Evolutionary conservation across 768 basidiomycete species (phyloP).

Genomic region (Lactarius akahatsu): DNA sequence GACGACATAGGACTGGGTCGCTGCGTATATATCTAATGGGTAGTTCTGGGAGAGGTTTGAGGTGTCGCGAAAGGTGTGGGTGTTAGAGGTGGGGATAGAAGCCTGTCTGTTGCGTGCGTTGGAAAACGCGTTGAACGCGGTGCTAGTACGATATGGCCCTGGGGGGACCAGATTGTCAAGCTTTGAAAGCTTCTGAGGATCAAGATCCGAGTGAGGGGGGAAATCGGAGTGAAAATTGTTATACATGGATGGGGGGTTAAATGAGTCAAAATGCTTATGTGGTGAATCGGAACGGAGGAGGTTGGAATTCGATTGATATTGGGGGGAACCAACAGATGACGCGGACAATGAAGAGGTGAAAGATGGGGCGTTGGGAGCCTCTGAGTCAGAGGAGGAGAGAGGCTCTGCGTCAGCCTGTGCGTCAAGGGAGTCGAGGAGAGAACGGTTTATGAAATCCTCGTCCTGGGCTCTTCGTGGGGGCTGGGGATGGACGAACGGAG

Average conservation of each 20-base stretch:
- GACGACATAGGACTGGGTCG: slow-evolving; percentile 27
- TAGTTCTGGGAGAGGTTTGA: slow-evolving; percentile 30
- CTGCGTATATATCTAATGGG: slow-evolving; percentile 28
- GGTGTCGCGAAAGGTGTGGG: slow-evolving; percentile 31
- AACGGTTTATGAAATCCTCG: slow-evolving; percentile 87
- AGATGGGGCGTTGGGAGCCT: slow-evolving; percentile 42
- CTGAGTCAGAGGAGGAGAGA: slow-evolving; percentile 51
- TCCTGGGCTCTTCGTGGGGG: slow-evolving; percentile 39
- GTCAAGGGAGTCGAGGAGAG: slow-evolving; percentile 78
- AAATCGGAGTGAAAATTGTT: slow-evolving; percentile 32
- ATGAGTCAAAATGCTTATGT: slow-evolving; percentile 43
- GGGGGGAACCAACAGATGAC: slow-evolving; percentile 47
- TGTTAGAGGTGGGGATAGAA: slow-evolving; percentile 19
- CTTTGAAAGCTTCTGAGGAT: slow-evolving; percentile 28
- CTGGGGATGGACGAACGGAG: slow-evolving; percentile 34
- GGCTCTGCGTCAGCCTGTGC: slow-evolving; percentile 82
- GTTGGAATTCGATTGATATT: slow-evolving; percentile 53
- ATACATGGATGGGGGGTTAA: slow-evolving; percentile 36
- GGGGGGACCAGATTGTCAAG: slow-evolving; percentile 28
- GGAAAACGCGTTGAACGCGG: slow-evolving; percentile 30
- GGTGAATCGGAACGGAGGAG: slow-evolving; percentile 56
- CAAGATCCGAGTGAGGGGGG: slow-evolving; percentile 22
- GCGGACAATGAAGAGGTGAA: slow-evolving; percentile 52
- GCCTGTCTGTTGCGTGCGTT: slow-evolving; percentile 28
- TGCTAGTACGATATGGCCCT: slow-evolving; percentile 30